Conservation (phyloP, 2,329 filamentous ascomycete species). For the Cladosporium phlei region DNA sequence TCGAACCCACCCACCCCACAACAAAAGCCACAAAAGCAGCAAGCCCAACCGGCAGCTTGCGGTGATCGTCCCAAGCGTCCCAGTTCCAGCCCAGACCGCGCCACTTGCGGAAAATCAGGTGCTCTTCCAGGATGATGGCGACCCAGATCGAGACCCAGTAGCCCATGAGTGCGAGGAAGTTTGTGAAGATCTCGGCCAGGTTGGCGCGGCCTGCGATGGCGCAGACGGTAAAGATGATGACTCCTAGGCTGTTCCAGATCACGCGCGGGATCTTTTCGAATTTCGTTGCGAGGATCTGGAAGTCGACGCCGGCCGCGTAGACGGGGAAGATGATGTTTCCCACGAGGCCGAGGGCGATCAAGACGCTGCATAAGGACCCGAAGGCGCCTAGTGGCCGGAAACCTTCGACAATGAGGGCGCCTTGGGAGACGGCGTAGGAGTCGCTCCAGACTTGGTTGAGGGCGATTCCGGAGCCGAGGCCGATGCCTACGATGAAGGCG, state of each 20-base stretch:
- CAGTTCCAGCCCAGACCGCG: constrained; percentile 52
- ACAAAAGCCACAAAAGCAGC: constrained; percentile 59
- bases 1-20: constrained; percentile 60
- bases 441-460: constrained; percentile 50
- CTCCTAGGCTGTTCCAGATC: constrained; percentile 60
- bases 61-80: constrained; percentile 55
- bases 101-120: constrained; percentile 55
- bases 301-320: constrained; percentile 63
- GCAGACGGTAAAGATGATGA: constrained; percentile 60
- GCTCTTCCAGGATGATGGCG: constrained; percentile 57
- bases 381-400: constrained; percentile 57
- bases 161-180: constrained; percentile 66
- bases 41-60: constrained; percentile 57
- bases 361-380: constrained; percentile 62
- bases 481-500: constrained; percentile 58
- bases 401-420: constrained; percentile 60
- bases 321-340: constrained; percentile 62
- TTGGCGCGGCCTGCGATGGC: constrained; percentile 58
- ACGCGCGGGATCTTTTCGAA: constrained; percentile 56
- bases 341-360: constrained; percentile 60
- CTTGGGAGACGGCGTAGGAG: constrained; percentile 56
- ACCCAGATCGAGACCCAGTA: constrained; percentile 67
- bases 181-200: constrained; percentile 61
- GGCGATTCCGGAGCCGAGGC: constrained; percentile 55
- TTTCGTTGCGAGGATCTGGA: constrained; percentile 60